Evolutionary conservation across 139 green algal species (phyloP).

Genomic region (Picochlorum sp.): DNA sequence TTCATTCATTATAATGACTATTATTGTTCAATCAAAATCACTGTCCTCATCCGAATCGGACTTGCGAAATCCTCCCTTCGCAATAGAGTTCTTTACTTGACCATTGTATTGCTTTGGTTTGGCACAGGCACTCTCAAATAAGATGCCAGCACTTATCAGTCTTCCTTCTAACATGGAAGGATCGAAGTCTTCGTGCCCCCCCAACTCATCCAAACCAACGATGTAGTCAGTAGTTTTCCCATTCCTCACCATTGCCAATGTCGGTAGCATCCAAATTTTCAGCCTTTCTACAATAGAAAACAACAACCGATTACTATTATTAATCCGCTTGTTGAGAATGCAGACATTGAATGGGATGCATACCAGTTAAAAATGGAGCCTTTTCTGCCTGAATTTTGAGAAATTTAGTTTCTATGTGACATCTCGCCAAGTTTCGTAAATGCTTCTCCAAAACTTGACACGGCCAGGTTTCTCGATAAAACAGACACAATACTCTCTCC

Average conservation of each 20-base stretch:
- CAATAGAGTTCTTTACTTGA: conserved; percentile 24
- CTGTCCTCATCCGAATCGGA: conserved; percentile 63
- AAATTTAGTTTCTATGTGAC: conserved; percentile 81
- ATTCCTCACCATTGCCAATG: conserved; percentile 76
- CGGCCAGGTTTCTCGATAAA: conserved; percentile 74
- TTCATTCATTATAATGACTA: too few species aligned
- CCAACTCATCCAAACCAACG: conserved; percentile 64
- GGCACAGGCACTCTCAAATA: conserved; percentile 18
- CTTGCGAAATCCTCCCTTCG: conserved; percentile 17
- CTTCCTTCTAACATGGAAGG: conserved; percentile 9
- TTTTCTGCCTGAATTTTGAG: conserved; percentile 93
- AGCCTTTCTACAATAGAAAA: too few species aligned
- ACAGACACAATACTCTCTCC: conserved; percentile 84
- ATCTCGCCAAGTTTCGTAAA: conserved; percentile 7
- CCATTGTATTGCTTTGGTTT: conserved; percentile 9
- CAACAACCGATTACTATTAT: conserved; percentile 35
- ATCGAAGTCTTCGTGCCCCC: conserved; percentile 47
- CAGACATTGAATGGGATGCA: too few species aligned
- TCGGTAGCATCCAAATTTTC: conserved; percentile 91
- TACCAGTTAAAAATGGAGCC: conserved; percentile 78
- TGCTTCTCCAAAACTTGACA: conserved; percentile 72
- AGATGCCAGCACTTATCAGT: conserved; percentile 3
- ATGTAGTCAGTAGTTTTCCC: conserved; percentile 79
- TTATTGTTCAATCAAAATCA: conserved; percentile 52
- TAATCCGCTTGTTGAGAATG: conserved; percentile 5